phyloP scores from a whole-genome alignment of 2,329 filamentous ascomycete genomes.

The Leptosphaerulina australis region DNA sequence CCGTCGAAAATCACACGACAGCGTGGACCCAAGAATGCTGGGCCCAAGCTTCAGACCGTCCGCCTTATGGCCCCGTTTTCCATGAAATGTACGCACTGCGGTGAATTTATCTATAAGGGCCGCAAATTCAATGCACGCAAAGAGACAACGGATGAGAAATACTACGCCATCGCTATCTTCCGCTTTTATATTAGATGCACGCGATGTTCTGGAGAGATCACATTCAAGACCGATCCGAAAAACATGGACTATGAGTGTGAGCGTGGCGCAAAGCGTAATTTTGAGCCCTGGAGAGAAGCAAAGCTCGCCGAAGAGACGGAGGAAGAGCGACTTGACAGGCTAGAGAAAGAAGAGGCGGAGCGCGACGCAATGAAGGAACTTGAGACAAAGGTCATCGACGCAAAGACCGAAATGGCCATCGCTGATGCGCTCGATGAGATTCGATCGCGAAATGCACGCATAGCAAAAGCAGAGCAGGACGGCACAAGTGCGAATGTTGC shows the following conservation, averaged over 20 bases:
- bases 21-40: conserved; percentile 71
- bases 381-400: conserved; percentile 91
- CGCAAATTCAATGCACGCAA: conserved; percentile 96
- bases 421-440: conserved; percentile 97
- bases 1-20: conserved; percentile 75
- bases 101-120: conserved; percentile 89
- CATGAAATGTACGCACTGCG: conserved; percentile 73
- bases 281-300: conserved; percentile 83
- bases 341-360: conserved; percentile 81
- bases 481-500: conserved; percentile 62
- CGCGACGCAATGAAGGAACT: conserved; percentile 93
- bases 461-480: conserved; percentile 74
- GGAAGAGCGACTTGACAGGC: conserved; percentile 81
- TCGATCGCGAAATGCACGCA: conserved; percentile 83
- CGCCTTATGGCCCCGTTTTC: conserved; percentile 88
- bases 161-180: conserved; percentile 85
- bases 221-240: conserved; percentile 93
- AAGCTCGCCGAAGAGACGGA: conserved; percentile 77
- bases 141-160: conserved; percentile 88
- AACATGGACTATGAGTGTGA: conserved; percentile 88
- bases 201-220: conserved; percentile 83
- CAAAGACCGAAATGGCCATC: conserved; percentile 93
- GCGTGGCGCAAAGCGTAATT: conserved; percentile 86
- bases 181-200: conserved; percentile 90
- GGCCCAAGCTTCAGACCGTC: conserved; percentile 83